Evolutionary conservation across 1,284 basidiomycete genomes (phyloP).

Genomic region (Xerocomus amazonicus): DNA sequence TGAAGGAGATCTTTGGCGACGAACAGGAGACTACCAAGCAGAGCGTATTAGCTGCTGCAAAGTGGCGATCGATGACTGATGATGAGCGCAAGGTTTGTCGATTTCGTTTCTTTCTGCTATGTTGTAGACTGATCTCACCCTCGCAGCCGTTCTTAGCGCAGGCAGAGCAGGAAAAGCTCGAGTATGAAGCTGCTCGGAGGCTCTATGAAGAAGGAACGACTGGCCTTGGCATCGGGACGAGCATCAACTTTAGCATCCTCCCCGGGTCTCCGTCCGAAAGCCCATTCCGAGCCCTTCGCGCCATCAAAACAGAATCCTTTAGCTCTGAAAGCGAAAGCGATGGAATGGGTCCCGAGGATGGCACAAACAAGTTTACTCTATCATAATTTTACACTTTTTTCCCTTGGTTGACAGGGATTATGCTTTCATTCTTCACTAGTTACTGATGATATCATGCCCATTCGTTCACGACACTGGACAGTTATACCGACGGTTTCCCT

Average conservation of each 20-base stretch:
- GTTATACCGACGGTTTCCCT: conserved; percentile 19
- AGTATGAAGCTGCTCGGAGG: conserved; percentile 79
- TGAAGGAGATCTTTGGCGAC: conserved; percentile 83
- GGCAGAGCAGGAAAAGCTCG: conserved; percentile 89
- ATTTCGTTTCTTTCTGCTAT: conserved; percentile 4
- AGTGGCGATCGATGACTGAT: conserved; percentile 90
- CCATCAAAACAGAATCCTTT: conserved; percentile 54
- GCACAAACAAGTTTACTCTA: conserved; percentile 32
- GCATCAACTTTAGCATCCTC: conserved; percentile 76
- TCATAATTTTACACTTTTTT: conserved; percentile 19
- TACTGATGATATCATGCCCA: conserved; percentile 18
- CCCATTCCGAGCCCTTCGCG: conserved; percentile 45
- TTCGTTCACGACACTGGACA: conserved; percentile 36
- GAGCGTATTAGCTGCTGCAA: conserved; percentile 88
- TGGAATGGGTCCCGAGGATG: conserved; percentile 48
- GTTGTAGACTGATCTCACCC: conserved; percentile 8
- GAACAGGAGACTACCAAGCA: conserved; percentile 94
- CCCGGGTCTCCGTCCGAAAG: conserved; percentile 52
- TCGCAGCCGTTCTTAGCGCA: conserved; percentile 82
- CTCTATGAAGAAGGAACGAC: conserved; percentile 79
- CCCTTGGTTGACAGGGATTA: conserved; percentile 4
- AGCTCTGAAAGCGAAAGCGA: conserved; percentile 66
- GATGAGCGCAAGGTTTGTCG: conserved; percentile 80
- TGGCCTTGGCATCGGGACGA: conserved; percentile 61
- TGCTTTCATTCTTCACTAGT: conserved; percentile 3